phyloP scores from a whole-genome alignment of 2,329 filamentous ascomycete species.

The Paecilomyces sp. region DNA sequence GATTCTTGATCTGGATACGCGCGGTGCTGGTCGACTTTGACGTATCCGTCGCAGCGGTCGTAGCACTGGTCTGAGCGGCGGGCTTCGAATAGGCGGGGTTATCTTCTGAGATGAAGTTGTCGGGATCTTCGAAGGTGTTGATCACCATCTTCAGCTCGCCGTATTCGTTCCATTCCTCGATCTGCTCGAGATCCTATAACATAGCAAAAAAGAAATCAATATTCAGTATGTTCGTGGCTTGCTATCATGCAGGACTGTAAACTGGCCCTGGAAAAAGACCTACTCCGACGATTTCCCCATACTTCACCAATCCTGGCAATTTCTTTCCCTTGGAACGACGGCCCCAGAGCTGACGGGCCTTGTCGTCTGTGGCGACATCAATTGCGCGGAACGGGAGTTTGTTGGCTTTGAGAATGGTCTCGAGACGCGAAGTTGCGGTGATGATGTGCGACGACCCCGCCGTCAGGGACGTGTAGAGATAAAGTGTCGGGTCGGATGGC shows the following conservation, averaged over 20 bases:
- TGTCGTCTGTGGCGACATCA: constrained; percentile 84
- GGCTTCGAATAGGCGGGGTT: constrained; percentile 11
- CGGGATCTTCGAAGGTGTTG: constrained; percentile 33
- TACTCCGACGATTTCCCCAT: constrained; percentile 78
- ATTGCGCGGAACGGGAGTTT: constrained; percentile 88
- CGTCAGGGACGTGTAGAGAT: constrained; percentile 93
- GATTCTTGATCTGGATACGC: constrained; percentile 34
- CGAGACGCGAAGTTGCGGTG: constrained; percentile 88
- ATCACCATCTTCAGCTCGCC: constrained; percentile 88
- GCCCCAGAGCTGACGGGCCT: constrained; percentile 82
- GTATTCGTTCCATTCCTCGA: constrained; percentile 99
- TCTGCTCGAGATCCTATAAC: constrained; percentile 75
- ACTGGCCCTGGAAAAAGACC: constrained; percentile 29
- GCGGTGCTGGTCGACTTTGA: constrained; percentile 19
- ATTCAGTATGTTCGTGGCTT: background rate
- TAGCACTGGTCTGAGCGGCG: constrained; percentile 14
- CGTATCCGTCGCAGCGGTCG: constrained; percentile 15
- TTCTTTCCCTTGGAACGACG: constrained; percentile 79
- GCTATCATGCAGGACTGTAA: background rate
- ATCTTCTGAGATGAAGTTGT: constrained; percentile 5
- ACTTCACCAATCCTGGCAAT: constrained; percentile 81
- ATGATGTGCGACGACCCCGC: constrained; percentile 94
- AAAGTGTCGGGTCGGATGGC: constrained; percentile 56
- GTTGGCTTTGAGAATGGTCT: constrained; percentile 94
- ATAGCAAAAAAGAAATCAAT: background rate